Percentiles rank a stretch among this genome's conserved stretches.
These are phyloP conservation scores for Cordyceps pruinosa DNA, from an alignment of 2,329 filamentous ascomycete species.

Conservation along the genomic window DNA sequence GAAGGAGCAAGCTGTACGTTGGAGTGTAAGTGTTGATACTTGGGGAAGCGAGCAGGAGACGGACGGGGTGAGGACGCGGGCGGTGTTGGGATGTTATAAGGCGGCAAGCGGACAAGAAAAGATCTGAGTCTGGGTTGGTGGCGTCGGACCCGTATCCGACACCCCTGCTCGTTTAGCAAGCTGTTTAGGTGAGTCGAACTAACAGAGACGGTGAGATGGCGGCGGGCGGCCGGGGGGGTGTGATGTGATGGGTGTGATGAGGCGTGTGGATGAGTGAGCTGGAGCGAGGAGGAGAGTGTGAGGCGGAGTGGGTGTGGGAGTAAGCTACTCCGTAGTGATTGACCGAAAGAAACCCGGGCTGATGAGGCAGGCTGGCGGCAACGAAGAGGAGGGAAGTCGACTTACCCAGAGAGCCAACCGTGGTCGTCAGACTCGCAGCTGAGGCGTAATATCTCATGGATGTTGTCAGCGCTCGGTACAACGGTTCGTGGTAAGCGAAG, in stretches of 20 bases:
- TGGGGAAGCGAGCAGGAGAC: not conserved
- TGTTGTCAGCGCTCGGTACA: slow-evolving; percentile 1
- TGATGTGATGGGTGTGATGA: not conserved
- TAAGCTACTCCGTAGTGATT: not conserved
- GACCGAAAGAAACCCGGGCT: slow-evolving; percentile 3
- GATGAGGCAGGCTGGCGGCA: not conserved
- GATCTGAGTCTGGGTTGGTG: slow-evolving; percentile 11
- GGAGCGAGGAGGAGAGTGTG: no score
- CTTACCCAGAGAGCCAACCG: no score
- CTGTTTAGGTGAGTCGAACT: not conserved
- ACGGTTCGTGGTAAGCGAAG: not conserved
- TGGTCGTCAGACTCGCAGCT: slow-evolving; percentile 2
- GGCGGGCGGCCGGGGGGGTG: no score
- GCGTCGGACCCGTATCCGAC: slow-evolving; percentile 13
- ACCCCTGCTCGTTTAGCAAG: slow-evolving; percentile 9
- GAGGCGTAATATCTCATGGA: not conserved
- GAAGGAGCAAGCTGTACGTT: not conserved
- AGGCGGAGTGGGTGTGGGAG: slow-evolving; percentile 8
- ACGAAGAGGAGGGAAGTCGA: not conserved
- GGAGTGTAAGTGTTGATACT: not conserved
- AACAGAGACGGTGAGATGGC: slow-evolving; percentile 10
- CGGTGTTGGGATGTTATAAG: slow-evolving; percentile 9
- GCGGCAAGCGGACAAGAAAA: not conserved
- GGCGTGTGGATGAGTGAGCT: slow-evolving; percentile 5
- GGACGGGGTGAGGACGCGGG: not conserved